Evolutionary conservation across 1,284 basidiomycete genomes (phyloP).

Genomic region (Phlebopus sp.): DNA sequence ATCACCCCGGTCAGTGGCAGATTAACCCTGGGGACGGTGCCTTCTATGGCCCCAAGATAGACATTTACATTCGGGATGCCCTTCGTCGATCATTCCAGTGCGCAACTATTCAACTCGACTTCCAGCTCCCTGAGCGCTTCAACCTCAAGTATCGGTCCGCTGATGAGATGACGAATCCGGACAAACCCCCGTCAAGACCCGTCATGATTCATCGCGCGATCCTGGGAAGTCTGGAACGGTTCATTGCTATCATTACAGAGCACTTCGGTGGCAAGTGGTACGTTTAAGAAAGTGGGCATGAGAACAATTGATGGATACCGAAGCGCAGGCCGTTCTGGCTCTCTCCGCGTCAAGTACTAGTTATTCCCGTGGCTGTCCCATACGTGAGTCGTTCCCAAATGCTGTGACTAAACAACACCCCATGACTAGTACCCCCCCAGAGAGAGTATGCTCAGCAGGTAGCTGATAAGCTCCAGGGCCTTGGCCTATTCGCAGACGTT

Average conservation of each 20-base stretch:
- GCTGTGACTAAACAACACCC: slow-evolving; percentile 6
- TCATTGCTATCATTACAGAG: slow-evolving; percentile 97
- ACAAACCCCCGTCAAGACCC: slow-evolving; percentile 69
- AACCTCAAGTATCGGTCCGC: slow-evolving; percentile 89
- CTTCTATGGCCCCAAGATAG: slow-evolving; percentile 97
- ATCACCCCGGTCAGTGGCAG: slow-evolving; percentile 90
- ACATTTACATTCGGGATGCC: slow-evolving; percentile 96
- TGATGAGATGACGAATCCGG: slow-evolving; percentile 51
- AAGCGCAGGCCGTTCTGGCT: slow-evolving; percentile 90
- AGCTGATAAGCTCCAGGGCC: slow-evolving; percentile 60
- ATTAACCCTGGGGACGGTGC: slow-evolving; percentile 97
- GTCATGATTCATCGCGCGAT: slow-evolving; percentile 99
- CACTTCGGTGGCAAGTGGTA: slow-evolving; percentile 98
- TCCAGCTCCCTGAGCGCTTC: slow-evolving; percentile 98
- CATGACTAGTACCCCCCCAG: slow-evolving; percentile 39
- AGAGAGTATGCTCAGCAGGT: slow-evolving; percentile 90
- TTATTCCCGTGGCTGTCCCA: slow-evolving; percentile 89
- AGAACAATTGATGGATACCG: not conserved
- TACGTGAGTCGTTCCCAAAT: slow-evolving; percentile 56
- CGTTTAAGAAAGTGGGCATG: slow-evolving; percentile 29
- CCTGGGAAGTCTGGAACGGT: slow-evolving; percentile 91
- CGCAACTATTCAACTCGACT: slow-evolving; percentile 98
- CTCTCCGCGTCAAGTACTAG: slow-evolving; percentile 90
- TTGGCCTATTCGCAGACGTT: slow-evolving; percentile 87
- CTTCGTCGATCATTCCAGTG: slow-evolving; percentile 94